These are phyloP conservation scores for Taphrina populina DNA, from an alignment of 1,139 yeast genomes.

Conservation along the genomic window DNA sequence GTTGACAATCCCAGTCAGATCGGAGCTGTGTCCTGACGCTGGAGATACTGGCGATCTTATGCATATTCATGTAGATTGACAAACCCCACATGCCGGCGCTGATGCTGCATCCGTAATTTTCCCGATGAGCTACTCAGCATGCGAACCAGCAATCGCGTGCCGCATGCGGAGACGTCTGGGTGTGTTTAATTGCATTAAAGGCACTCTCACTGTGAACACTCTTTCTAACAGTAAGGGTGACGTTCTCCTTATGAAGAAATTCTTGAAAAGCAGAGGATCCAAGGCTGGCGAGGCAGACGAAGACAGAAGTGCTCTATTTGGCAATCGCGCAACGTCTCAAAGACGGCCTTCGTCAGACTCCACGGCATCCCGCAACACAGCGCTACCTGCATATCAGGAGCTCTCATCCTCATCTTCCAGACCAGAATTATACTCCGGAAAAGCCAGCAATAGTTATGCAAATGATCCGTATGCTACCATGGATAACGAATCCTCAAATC, in stretches of 20 bases:
- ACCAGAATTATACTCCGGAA: neutral
- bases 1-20: too few species aligned
- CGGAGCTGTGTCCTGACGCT: too few species aligned
- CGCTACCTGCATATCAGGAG: slow-evolving; percentile 27
- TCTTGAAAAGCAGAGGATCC: slow-evolving; percentile 4
- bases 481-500: neutral
- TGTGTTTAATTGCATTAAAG: too few species aligned
- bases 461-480: slow-evolving; percentile 23
- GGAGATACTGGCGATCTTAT: too few species aligned
- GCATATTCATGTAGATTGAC: too few species aligned
- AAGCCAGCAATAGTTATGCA: slow-evolving; percentile 4
- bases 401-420: neutral
- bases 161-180: too few species aligned
- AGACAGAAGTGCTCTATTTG: slow-evolving; percentile 30
- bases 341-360: slow-evolving; percentile 10
- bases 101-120: too few species aligned
- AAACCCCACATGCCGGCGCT: too few species aligned
- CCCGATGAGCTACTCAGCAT: too few species aligned
- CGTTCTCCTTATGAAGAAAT: slow-evolving; percentile 34
- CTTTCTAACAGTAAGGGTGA: too few species aligned
- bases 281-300: slow-evolving; percentile 17
- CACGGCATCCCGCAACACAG: slow-evolving; percentile 18
- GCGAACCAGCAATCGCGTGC: too few species aligned
- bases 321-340: slow-evolving; percentile 10
- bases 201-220: too few species aligned